phyloP scores from a whole-genome alignment of 148 eudicot species.

The Chenopodium suecicum region DNA sequence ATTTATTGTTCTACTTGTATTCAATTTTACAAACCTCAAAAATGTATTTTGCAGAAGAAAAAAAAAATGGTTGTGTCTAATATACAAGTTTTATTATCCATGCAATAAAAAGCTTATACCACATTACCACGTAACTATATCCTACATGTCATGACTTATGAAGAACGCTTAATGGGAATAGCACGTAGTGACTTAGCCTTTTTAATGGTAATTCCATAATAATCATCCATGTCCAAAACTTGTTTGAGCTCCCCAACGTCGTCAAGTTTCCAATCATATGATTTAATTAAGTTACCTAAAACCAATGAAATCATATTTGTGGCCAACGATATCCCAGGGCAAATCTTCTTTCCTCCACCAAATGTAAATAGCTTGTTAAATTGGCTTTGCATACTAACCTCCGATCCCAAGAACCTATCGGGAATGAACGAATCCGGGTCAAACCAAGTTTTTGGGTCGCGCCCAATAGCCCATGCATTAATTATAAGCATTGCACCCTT shows the following conservation, averaged over 20 bases:
- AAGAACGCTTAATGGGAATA: neutral
- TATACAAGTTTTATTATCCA: too few relatives aligned
- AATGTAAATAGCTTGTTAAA: slow-evolving; percentile 37
- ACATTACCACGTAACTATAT: too few relatives aligned
- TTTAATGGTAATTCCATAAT: slow-evolving; percentile 35
- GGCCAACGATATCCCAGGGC: slow-evolving; percentile 58
- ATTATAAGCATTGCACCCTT: too few relatives aligned
- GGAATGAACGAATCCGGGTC: slow-evolving; percentile 44
- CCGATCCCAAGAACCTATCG: slow-evolving; percentile 50
- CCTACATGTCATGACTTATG: too few relatives aligned
- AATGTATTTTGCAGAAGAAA: too few relatives aligned
- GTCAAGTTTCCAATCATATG: slow-evolving; percentile 49
- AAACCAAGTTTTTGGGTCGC: slow-evolving; percentile 36
- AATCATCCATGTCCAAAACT: slow-evolving; percentile 41
- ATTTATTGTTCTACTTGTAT: too few relatives aligned
- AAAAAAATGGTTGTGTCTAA: too few relatives aligned
- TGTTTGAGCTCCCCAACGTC: slow-evolving; percentile 9
- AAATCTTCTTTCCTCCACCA: slow-evolving; percentile 61
- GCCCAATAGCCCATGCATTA: too few relatives aligned
- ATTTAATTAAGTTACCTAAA: slow-evolving; percentile 42
- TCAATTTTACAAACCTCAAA: too few relatives aligned
- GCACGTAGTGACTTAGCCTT: slow-evolving; percentile 29
- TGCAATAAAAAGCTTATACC: too few relatives aligned
- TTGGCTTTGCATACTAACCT: slow-evolving; percentile 43
- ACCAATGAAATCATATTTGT: slow-evolving; percentile 21